Evolutionary conservation across 305 asterid genomes (phyloP).

Genomic region (Fraxinus sp.): DNA sequence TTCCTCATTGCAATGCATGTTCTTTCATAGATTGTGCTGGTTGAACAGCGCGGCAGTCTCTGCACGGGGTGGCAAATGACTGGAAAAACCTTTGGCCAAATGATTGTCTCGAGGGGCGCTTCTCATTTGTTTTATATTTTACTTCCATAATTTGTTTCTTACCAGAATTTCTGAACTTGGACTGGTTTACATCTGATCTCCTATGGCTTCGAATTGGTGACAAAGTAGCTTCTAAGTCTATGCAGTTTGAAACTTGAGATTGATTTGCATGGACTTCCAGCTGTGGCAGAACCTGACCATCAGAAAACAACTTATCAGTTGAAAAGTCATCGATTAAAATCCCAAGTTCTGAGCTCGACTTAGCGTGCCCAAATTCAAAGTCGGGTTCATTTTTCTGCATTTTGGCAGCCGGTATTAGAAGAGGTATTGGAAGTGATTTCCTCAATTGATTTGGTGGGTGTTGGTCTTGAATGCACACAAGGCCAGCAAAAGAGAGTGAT

Average conservation of each 20-base stretch:
- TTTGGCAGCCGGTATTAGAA: conserved; percentile 14
- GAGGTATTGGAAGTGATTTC: conserved; percentile 10
- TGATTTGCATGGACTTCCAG: conserved; percentile 11
- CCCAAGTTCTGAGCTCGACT: conserved; percentile 10
- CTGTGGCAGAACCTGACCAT: conserved; percentile 24
- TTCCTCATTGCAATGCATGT: not conserved
- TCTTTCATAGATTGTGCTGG: conserved; percentile 18
- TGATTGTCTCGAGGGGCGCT: conserved; percentile 28
- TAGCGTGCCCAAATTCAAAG: conserved; percentile 40
- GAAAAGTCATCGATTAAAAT: conserved; percentile 19
- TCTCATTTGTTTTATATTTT: conserved; percentile 30
- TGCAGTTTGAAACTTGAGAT: conserved; percentile 25
- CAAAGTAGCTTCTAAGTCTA: conserved; percentile 18
- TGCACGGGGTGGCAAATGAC: conserved; percentile 46
- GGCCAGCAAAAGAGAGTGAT: conserved; percentile 60
- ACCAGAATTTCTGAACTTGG: conserved; percentile 13
- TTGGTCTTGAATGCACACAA: conserved; percentile 45
- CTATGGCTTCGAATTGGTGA: conserved; percentile 28
- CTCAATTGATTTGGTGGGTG: not conserved
- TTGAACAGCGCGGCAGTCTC: conserved; percentile 40
- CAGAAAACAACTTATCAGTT: conserved; percentile 22
- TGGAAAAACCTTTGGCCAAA: conserved; percentile 42
- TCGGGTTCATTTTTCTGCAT: conserved; percentile 26
- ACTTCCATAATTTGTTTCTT: conserved; percentile 20
- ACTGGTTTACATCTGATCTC: conserved; percentile 26